Base-by-base conservation (phyloP, 805 yeast species). In the Lipomyces chichibuensis region DNA sequence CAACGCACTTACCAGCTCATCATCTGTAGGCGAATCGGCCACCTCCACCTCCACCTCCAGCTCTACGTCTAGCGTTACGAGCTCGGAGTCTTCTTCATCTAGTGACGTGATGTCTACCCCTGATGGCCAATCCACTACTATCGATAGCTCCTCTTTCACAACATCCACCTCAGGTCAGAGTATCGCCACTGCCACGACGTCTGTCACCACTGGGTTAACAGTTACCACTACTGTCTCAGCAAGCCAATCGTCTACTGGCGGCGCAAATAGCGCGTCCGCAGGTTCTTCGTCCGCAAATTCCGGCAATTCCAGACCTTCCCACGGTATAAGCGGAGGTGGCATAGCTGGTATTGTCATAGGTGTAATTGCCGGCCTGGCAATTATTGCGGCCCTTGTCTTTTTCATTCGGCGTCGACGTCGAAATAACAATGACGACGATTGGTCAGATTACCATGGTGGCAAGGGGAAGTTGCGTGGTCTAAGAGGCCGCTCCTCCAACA, bases 261-360 rank as follows among this genome's bases (percentile, higher is more conserved):
- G 33, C 46, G 52, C 69, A 9, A 37, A 6, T 51, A 62, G 78
- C 1, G 39, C 76, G 54, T 72, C 76, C 2, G 63, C 74, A n/a
- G 59, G 71, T 20, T 55, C 73, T 3, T 63, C 75, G 0, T 55
- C 76, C 20, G 58, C 74, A 4, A 67, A 76, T 6, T 61, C 78
- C 25, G 68, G 77, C 2, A 69, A 72, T 1, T 65, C 76, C 2
- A 29, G 55, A 17, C 20, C 52, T 5, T 60, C 63, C 29, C 32
- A 33, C 55, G 61, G 73, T 69, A 51, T 68, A 71, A n/a, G 75
- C 77, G 20, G 75, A 32, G 89, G 89, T 20, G 87, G 87, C 25
- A 85, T 85, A 63, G 88, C 87, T 9, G 89, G 89, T 57, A 83
- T 86, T 33, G 88, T 84, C n/a, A 79, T 84, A 52, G 89, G 88